Percentiles rank a stretch among this genome's conserved stretches.
These are phyloP conservation scores for Flueggea neowawraea DNA, from an alignment of 441 rosid genomes.

Conservation along the genomic window DNA sequence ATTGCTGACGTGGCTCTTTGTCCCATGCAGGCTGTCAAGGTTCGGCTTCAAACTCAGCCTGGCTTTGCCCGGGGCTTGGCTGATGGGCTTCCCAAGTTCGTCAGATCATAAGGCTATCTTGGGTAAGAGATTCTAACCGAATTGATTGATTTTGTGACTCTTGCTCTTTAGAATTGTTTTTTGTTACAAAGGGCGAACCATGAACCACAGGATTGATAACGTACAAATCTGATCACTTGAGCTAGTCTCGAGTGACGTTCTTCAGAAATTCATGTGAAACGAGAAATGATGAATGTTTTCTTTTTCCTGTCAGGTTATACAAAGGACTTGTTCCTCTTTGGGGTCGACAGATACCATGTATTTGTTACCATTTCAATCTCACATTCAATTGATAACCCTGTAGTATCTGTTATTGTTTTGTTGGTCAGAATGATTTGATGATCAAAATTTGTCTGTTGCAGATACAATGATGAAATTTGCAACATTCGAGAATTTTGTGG, in stretches of 20 bases:
- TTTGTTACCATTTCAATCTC: slow-evolving; percentile 15
- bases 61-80: slow-evolving; percentile 91
- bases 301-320: slow-evolving; percentile 59
- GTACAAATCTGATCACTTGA: too few species aligned
- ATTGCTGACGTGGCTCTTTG: slow-evolving; percentile 96
- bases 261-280: too few species aligned
- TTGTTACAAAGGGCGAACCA: too few species aligned
- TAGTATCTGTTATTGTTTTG: background rate
- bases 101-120: slow-evolving; percentile 74
- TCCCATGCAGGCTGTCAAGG: slow-evolving; percentile 97
- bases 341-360: too few species aligned
- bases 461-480: slow-evolving; percentile 99
- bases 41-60: slow-evolving; percentile 96
- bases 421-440: background rate
- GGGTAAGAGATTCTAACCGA: slow-evolving; percentile 43
- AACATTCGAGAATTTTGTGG: slow-evolving; percentile 86
- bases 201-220: too few species aligned
- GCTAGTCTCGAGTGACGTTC: too few species aligned
- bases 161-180: too few species aligned
- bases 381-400: background rate
- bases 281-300: background rate
- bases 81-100: slow-evolving; percentile 90
- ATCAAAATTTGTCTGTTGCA: slow-evolving; percentile 21
- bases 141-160: background rate
- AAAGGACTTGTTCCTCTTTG: too few species aligned